These are phyloP conservation scores for Rehmannia glutinosa DNA, from an alignment of 257 asterid species.

Conservation along the genomic window DNA sequence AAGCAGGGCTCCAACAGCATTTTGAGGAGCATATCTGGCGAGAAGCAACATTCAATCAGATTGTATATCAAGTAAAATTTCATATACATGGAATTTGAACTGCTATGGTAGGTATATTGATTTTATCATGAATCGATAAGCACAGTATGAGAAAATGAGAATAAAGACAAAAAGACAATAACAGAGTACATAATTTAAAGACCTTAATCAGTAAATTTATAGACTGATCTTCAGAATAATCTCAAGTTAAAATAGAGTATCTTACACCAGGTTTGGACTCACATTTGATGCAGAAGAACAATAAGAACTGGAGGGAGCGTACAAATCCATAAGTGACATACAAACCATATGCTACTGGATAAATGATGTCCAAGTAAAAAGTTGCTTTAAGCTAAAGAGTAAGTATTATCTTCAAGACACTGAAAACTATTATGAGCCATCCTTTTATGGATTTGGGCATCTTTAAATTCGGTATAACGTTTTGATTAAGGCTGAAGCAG, in stretches of 20 bases:
- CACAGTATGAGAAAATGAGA: neutral
- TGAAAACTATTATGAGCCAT: neutral
- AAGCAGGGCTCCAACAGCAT: constrained; percentile 58
- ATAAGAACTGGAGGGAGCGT: neutral
- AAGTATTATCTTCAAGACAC: neutral
- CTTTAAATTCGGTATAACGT: neutral
- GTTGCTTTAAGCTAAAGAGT: neutral
- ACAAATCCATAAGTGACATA: neutral
- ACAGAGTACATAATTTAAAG: neutral
- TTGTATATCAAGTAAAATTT: constrained; percentile 5
- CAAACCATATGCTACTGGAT: neutral
- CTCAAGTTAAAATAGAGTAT: neutral
- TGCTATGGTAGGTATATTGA: neutral
- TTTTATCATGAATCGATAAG: constrained; percentile 13
- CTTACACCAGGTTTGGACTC: neutral
- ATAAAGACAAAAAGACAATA: neutral
- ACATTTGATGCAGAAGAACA: constrained; percentile 8
- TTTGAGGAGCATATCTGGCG: constrained; percentile 66
- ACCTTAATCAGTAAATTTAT: neutral
- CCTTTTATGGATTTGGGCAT: neutral
- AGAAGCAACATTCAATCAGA: constrained; percentile 34
- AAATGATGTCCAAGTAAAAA: neutral
- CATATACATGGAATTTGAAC: constrained; percentile 2
- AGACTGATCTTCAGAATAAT: neutral
- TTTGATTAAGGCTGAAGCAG: too few relatives aligned